Conservation (phyloP, 1,284 basidiomycete species). For the Veloporphyrellus conicus region DNA sequence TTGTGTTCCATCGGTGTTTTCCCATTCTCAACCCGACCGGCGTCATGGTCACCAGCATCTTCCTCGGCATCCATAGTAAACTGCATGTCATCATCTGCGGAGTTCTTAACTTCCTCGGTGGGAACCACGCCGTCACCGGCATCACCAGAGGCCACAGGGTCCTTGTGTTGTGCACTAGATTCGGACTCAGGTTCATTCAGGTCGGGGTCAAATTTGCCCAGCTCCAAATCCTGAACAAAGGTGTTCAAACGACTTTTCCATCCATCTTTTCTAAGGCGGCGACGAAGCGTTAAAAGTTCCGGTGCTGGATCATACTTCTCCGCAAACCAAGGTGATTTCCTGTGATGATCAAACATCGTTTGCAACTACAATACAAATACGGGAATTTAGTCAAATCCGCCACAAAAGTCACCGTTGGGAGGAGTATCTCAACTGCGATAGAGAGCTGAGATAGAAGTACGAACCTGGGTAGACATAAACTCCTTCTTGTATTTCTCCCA, state of each 20-base stretch:
- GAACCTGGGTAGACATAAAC: constrained; percentile 78
- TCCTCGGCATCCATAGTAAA: constrained; percentile 68
- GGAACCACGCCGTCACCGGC: constrained; percentile 30
- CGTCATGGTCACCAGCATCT: constrained; percentile 58
- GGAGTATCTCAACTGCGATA: constrained; percentile 13
- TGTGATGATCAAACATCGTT: constrained; percentile 88
- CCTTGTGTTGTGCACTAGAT: constrained; percentile 46
- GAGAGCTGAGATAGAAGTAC: constrained; percentile 32
- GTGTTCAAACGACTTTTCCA: constrained; percentile 68
- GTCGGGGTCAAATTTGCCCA: constrained; percentile 79
- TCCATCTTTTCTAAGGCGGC: constrained; percentile 74
- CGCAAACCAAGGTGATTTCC: constrained; percentile 88
- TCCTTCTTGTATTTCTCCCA: constrained; percentile 94
- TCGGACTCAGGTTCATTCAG: constrained; percentile 54
- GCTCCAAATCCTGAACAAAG: constrained; percentile 76
- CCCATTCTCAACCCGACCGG: constrained; percentile 56
- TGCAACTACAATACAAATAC: constrained; percentile 66
- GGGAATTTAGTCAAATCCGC: constrained; percentile 32
- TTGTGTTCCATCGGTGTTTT: constrained; percentile 45
- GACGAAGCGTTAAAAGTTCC: constrained; percentile 66
- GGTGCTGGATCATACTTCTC: constrained; percentile 84
- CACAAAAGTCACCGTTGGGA: constrained; percentile 12
- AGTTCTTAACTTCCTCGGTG: constrained; percentile 47
- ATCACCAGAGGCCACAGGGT: constrained; percentile 38
- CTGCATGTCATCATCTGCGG: constrained; percentile 57